phyloP scores from a whole-genome alignment of 805 yeast species.

The Myxozyma neotropica region DNA sequence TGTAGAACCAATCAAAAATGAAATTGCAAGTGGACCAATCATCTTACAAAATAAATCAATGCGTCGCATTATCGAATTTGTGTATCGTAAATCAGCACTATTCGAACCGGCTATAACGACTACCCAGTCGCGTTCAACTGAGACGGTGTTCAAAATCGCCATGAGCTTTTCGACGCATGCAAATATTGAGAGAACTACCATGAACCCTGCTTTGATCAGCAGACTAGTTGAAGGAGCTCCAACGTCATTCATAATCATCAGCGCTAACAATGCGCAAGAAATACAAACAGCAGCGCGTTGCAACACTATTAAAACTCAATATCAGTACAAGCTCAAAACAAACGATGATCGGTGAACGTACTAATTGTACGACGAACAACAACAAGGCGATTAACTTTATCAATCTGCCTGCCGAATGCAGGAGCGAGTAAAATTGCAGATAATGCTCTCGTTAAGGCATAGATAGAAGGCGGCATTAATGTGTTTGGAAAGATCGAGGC shows the following conservation, averaged over 20 bases:
- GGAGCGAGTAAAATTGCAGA: slow-evolving; percentile 41
- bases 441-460: slow-evolving; percentile 42
- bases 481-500: slow-evolving; percentile 44
- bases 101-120: slow-evolving; percentile 43
- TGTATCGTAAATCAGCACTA: slow-evolving; percentile 35
- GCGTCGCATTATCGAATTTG: slow-evolving; percentile 46
- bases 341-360: not conserved
- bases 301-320: slow-evolving; percentile 18
- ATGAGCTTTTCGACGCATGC: slow-evolving; percentile 45
- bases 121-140: slow-evolving; percentile 49
- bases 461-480: slow-evolving; percentile 45
- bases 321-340: not conserved
- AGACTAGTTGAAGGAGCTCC: slow-evolving; percentile 1
- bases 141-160: slow-evolving; percentile 44
- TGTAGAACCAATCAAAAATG: slow-evolving; percentile 40
- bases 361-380: slow-evolving; percentile 44
- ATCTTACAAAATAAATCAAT: slow-evolving; percentile 47
- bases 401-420: slow-evolving; percentile 41
- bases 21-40: slow-evolving; percentile 46
- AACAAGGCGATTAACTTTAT: slow-evolving; percentile 39
- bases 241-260: slow-evolving; percentile 26
- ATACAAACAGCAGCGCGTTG: slow-evolving; percentile 41
- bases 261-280: slow-evolving; percentile 37
- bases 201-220: slow-evolving; percentile 16
- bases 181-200: slow-evolving; percentile 37